These are phyloP conservation scores for Globisporangium viniferum DNA, from an alignment of 352 stramenopile genomes.

Conservation along the genomic window DNA sequence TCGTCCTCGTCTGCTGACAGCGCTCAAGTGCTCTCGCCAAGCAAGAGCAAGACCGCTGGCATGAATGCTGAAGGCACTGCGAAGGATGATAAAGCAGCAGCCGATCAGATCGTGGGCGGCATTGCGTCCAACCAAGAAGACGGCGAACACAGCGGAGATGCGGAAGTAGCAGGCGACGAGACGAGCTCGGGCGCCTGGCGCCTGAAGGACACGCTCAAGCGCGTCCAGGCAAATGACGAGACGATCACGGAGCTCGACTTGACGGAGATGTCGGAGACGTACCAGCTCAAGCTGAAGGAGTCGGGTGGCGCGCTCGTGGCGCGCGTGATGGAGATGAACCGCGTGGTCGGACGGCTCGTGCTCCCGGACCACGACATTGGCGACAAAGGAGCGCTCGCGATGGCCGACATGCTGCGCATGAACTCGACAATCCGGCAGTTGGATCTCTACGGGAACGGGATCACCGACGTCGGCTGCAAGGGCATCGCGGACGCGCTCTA, in stretches of 20 bases:
- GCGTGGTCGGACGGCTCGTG: conserved; percentile 38
- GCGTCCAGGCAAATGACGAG: conserved; percentile 51
- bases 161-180: neutral
- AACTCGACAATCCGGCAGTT: conserved; percentile 52
- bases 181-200: neutral
- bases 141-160: neutral
- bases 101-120: neutral
- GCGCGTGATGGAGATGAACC: conserved; percentile 51
- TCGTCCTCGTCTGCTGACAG: neutral
- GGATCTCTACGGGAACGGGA: conserved; percentile 48
- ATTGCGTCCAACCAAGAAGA: conserved; percentile 11
- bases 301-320: conserved; percentile 41
- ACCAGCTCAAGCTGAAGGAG: conserved; percentile 33
- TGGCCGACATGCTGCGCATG: conserved; percentile 47
- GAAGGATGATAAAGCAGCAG: neutral
- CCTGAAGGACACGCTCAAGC: conserved; percentile 54
- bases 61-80: neutral
- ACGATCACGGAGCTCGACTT: conserved; percentile 53
- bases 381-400: conserved; percentile 37
- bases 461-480: conserved; percentile 28
- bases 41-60: neutral
- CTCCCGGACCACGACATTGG: conserved; percentile 54
- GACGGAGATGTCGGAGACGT: conserved; percentile 49
- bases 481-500: conserved; percentile 39
- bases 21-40: neutral